A percentile compares a stretch with the other conserved stretches of the same genome.
Evolutionary conservation across 148 eudicot species (phyloP).

Genomic region (Nyssa sinensis): DNA sequence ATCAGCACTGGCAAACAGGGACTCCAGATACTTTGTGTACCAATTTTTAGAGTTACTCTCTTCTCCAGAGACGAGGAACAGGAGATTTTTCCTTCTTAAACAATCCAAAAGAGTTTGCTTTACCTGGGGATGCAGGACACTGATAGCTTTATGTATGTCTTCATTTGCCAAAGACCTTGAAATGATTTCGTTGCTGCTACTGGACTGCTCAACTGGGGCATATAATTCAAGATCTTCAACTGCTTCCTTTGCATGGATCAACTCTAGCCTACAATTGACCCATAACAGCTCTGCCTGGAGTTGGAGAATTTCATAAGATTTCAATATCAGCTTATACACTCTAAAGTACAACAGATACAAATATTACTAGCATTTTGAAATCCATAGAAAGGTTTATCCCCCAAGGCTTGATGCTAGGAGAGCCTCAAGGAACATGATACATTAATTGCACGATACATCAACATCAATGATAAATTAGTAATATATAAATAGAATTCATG

Average conservation of each 20-base stretch:
- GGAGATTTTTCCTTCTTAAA: slow-evolving; percentile 42
- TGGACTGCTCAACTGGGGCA: slow-evolving; percentile 20
- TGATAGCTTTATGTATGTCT: slow-evolving; percentile 37
- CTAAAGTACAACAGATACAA: background rate
- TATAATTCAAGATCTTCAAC: slow-evolving; percentile 40
- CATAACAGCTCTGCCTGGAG: slow-evolving; percentile 67
- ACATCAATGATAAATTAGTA: background rate
- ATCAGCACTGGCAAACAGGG: slow-evolving; percentile 25
- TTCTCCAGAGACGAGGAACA: slow-evolving; percentile 42
- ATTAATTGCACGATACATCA: background rate
- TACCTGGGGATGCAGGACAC: slow-evolving; percentile 39
- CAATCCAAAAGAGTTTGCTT: slow-evolving; percentile 54
- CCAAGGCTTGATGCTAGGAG: background rate
- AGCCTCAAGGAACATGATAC: background rate
- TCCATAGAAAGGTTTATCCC: background rate
- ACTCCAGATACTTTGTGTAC: slow-evolving; percentile 42
- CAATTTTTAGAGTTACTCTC: slow-evolving; percentile 38
- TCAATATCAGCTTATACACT: background rate
- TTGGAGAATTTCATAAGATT: slow-evolving; percentile 16
- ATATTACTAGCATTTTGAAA: background rate
- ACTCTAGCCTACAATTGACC: slow-evolving; percentile 55
- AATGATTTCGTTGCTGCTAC: slow-evolving; percentile 12
- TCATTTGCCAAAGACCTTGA: slow-evolving; percentile 29
- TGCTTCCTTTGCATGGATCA: slow-evolving; percentile 43
- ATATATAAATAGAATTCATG: too few species aligned